phyloP scores from a whole-genome alignment of 2,329 filamentous ascomycete genomes.

The Dactylellina drechsleri region DNA sequence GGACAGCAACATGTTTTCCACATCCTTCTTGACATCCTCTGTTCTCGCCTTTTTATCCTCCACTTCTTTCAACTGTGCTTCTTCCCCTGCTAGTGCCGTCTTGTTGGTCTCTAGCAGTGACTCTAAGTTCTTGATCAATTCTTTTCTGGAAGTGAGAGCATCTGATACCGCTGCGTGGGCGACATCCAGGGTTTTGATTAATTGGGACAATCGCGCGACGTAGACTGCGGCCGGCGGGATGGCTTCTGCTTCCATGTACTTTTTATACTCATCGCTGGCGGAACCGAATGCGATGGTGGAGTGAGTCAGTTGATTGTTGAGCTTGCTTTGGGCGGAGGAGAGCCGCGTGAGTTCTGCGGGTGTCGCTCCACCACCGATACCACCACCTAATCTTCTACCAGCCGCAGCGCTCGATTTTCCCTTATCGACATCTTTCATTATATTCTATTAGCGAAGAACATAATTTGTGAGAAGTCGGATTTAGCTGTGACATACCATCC shows the following conservation, averaged over 20 bases:
- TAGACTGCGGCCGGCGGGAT: constrained; percentile 87
- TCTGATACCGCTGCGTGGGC: constrained; percentile 90
- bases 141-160: constrained; percentile 83
- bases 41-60: constrained; percentile 75
- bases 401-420: constrained; percentile 65
- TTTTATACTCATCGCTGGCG: constrained; percentile 84
- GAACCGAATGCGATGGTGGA: constrained; percentile 74
- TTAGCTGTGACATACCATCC: constrained; percentile 70
- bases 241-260: constrained; percentile 77
- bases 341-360: constrained; percentile 81
- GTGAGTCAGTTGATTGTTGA: constrained; percentile 77
- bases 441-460: not conserved
- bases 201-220: constrained; percentile 84
- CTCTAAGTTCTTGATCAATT: constrained; percentile 81
- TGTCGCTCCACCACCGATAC: constrained; percentile 68
- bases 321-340: constrained; percentile 76
- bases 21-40: constrained; percentile 83
- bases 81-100: constrained; percentile 74
- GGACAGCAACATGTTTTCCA: constrained; percentile 90
- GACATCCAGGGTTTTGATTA: constrained; percentile 87
- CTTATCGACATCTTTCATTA: constrained; percentile 70
- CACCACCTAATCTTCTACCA: constrained; percentile 67
- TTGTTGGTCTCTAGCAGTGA: constrained; percentile 81
- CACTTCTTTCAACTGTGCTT: constrained; percentile 73
- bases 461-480: not conserved